Evolutionary conservation across 495 filamentous ascomycete species (phyloP), one percentile per base, ranked within the genome.

Genomic region (Trichoderma erinaceum): DNA sequence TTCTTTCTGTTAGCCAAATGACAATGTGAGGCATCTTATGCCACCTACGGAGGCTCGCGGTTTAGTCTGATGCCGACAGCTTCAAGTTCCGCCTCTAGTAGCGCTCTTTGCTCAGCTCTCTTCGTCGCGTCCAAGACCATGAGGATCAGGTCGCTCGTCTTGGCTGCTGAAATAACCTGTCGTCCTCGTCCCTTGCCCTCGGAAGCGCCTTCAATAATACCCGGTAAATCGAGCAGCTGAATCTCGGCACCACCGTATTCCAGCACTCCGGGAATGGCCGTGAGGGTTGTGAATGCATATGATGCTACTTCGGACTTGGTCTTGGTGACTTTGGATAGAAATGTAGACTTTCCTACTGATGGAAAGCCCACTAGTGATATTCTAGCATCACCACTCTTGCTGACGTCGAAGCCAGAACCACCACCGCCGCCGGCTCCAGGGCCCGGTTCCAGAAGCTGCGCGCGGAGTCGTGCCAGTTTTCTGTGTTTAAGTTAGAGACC

Each of bases 201-300:
- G 0, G 92, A 81, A 44, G 96, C 96, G 63, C 96, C 96, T 75
- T 99, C 96, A 73, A 99, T 99, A 72, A 99, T 99, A 82, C 96
- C 96, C 0, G 96, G 96, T 68, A 99, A 81, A 89, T 99, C 96
- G 50, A 99, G 88, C 69, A 99, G 90, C 78, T 99, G 96, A 69
- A 99, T 97, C 78, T 99, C 96, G 1, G 96, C 96, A 61, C 96
- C 96, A 10, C 93, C 96, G 79, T 99, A 99, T 80, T 98, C 96
- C 69, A 99, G 84, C 11, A 99, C 96, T 70, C 96, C 96, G 16
- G 96, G 96, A 69, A 99, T 99, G 16, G 96, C 96, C 2, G 96
- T 99, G 29, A 99, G 82, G 0, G 96, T 99, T 6, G 96, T 99
- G 86, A 99, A 99, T 67, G 92, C 89, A 78, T 99, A 99, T 0